Evolutionary conservation across 2,329 filamentous ascomycete species (phyloP).

Genomic region (Alternaria hordeiaustralica): DNA sequence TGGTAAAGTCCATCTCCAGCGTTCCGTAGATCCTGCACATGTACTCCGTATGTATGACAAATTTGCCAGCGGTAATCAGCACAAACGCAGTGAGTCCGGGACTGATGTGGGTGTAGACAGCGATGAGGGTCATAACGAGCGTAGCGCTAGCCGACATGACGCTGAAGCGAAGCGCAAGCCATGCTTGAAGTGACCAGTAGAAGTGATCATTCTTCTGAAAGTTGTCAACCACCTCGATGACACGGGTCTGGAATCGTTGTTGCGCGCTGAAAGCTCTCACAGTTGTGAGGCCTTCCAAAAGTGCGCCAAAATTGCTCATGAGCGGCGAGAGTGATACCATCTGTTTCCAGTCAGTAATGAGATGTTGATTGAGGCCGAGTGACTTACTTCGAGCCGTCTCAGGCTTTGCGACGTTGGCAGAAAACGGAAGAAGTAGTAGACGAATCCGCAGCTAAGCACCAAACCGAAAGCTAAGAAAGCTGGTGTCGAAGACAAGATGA

Average conservation of each 20-base stretch:
- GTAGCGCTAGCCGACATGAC: conserved; percentile 74
- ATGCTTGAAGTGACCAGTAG: conserved; percentile 85
- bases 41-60: conserved; percentile 71
- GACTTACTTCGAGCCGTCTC: conserved; percentile 70
- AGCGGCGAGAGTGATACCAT: conserved; percentile 89
- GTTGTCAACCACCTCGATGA: conserved; percentile 80
- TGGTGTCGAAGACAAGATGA: conserved; percentile 82
- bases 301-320: conserved; percentile 89
- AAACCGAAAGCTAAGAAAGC: conserved; percentile 76
- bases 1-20: conserved; percentile 91
- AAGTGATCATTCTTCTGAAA: conserved; percentile 97
- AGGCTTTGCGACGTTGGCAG: conserved; percentile 84
- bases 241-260: conserved; percentile 77
- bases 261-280: conserved; percentile 85
- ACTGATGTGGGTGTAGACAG: conserved; percentile 75
- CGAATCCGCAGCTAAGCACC: conserved; percentile 70
- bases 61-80: conserved; percentile 72
- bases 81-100: conserved; percentile 85
- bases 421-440: conserved; percentile 77
- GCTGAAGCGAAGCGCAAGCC: conserved; percentile 83
- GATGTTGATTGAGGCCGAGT: background rate
- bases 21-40: conserved; percentile 83
- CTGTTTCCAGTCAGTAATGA: conserved; percentile 23
- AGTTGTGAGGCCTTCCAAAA: conserved; percentile 84
- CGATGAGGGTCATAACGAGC: conserved; percentile 74